Percentiles rank a stretch among this genome's conserved stretches.
phyloP scores from a whole-genome alignment of 345 rosid genomes.

The Hypericum perforatum region DNA sequence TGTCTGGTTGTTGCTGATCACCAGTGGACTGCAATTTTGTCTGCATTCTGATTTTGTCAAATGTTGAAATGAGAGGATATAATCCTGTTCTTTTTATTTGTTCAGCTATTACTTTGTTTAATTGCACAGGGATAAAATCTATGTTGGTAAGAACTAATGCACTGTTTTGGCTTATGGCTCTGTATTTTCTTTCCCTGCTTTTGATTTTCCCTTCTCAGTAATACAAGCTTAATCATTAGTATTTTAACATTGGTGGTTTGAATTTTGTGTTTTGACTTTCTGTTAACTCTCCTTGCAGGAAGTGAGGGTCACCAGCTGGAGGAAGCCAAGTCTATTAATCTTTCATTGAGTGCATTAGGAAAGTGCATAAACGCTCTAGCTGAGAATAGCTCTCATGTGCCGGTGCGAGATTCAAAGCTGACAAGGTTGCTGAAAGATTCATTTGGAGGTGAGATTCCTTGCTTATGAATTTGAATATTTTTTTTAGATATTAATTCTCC shows the following conservation, averaged over 20 bases:
- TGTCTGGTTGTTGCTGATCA: no score
- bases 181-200: no score
- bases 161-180: no score
- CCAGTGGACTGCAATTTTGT: no score
- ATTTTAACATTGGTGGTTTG: neutral
- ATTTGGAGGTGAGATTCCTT: constrained; percentile 31
- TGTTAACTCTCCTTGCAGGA: constrained; percentile 12
- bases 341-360: constrained; percentile 28
- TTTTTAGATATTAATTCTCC: no score
- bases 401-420: constrained; percentile 29
- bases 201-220: no score
- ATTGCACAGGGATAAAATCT: no score
- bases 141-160: no score
- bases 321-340: constrained; percentile 28
- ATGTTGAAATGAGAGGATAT: no score
- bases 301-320: constrained; percentile 29
- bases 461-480: neutral
- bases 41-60: no score
- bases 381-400: constrained; percentile 26
- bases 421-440: constrained; percentile 28
- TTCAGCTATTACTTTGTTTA: no score
- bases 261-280: neutral
- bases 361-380: constrained; percentile 32
- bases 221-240: neutral
- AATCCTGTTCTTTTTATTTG: no score